Evolutionary conservation across 441 rosid genomes (phyloP).

Genomic region (Geranium incanum): DNA sequence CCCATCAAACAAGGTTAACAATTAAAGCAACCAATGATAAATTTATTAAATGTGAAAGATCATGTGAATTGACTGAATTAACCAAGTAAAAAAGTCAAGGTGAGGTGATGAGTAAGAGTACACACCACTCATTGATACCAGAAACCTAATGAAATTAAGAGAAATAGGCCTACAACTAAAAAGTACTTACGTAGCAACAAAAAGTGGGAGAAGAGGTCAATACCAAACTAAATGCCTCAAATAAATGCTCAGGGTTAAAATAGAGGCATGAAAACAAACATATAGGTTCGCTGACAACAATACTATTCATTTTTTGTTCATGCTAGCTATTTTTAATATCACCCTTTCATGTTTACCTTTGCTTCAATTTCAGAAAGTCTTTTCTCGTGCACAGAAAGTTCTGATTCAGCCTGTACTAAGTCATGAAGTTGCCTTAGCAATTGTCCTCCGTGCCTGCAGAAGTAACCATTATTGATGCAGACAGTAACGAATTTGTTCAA

Average conservation of each 20-base stretch:
- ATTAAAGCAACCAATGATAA: background rate
- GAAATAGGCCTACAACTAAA: too few relatives aligned
- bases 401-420: slow-evolving; percentile 71
- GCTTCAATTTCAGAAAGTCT: slow-evolving; percentile 65
- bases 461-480: background rate
- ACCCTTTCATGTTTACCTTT: slow-evolving; percentile 39
- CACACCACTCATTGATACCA: background rate
- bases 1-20: background rate
- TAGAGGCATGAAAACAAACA: background rate
- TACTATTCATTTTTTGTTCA: background rate
- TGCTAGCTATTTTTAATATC: background rate
- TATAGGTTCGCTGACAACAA: background rate
- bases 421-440: slow-evolving; percentile 77
- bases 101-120: background rate
- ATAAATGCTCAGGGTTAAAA: background rate
- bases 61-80: background rate
- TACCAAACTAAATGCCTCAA: background rate
- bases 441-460: slow-evolving; percentile 80
- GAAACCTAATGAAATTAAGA: background rate
- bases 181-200: background rate
- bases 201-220: background rate
- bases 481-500: background rate
- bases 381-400: slow-evolving; percentile 56
- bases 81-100: background rate
- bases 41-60: background rate